phyloP scores from a whole-genome alignment of 495 filamentous ascomycete genomes.

The Parmelia sp. region DNA sequence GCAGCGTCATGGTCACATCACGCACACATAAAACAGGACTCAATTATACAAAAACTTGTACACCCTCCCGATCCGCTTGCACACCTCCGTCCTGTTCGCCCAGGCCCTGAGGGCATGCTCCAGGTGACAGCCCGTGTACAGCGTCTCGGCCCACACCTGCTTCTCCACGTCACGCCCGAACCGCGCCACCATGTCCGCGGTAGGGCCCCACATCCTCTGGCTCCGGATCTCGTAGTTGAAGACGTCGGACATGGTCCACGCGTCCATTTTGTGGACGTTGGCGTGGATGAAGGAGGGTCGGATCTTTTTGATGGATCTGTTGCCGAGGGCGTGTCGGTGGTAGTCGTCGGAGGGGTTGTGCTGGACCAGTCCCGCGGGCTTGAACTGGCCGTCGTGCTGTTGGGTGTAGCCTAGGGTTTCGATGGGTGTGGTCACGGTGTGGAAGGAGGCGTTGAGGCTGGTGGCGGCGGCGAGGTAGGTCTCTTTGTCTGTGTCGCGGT shows the following conservation, averaged over 20 bases:
- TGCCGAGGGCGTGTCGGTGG: background rate
- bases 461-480: conserved; percentile 53
- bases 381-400: conserved; percentile 27
- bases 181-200: conserved; percentile 33
- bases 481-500: conserved; percentile 62
- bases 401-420: conserved; percentile 37
- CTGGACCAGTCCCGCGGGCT: conserved; percentile 41
- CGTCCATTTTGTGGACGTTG: conserved; percentile 34
- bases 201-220: conserved; percentile 39
- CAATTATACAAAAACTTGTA: conserved; percentile 15
- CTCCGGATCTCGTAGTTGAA: conserved; percentile 25
- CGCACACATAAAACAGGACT: background rate
- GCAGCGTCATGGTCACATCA: too few species aligned
- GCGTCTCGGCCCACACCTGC: conserved; percentile 31
- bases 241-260: conserved; percentile 21
- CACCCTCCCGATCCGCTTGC: conserved; percentile 17
- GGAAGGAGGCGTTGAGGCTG: conserved; percentile 44
- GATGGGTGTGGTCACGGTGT: conserved; percentile 44
- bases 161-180: conserved; percentile 37
- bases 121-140: conserved; percentile 27
- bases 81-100: conserved; percentile 12
- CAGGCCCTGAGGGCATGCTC: conserved; percentile 15
- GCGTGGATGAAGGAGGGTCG: conserved; percentile 33
- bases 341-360: conserved; percentile 43
- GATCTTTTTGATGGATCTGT: background rate